Evolutionary conservation across 2,329 filamentous ascomycete species (phyloP).

Genomic region (Allantophomopsis cytisporea): DNA sequence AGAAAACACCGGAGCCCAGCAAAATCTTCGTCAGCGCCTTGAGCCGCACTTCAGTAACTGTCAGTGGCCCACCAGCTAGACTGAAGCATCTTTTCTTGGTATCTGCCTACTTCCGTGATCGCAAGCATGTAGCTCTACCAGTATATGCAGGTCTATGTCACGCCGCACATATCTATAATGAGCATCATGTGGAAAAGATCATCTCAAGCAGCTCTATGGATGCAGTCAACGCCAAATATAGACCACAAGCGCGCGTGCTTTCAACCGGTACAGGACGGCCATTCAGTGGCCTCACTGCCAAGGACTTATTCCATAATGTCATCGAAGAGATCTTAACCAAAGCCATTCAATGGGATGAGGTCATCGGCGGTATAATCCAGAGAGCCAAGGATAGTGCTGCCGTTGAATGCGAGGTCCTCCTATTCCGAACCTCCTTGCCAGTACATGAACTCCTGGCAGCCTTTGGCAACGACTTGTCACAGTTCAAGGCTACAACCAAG

Average conservation of each 20-base stretch:
- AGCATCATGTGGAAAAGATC: slow-evolving; percentile 14
- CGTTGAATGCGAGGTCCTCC: slow-evolving; percentile 8
- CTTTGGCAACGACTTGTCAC: slow-evolving; percentile 3
- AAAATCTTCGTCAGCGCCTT: slow-evolving; percentile 8
- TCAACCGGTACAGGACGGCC: slow-evolving; percentile 18
- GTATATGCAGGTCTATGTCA: slow-evolving; percentile 26
- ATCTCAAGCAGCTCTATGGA: slow-evolving; percentile 8
- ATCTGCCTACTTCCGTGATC: slow-evolving; percentile 17
- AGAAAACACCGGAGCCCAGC: slow-evolving; percentile 12
- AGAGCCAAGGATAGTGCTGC: slow-evolving; percentile 5
- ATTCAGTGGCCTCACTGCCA: slow-evolving; percentile 12
- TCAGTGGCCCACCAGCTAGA: slow-evolving; percentile 8
- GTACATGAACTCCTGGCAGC: slow-evolving; percentile 13
- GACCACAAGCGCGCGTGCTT: slow-evolving; percentile 15
- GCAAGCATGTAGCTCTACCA: slow-evolving; percentile 18
- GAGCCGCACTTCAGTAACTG: slow-evolving; percentile 4
- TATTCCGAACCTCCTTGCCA: slow-evolving; percentile 16
- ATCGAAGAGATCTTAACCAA: slow-evolving; percentile 18
- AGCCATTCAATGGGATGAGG: slow-evolving; percentile 16
- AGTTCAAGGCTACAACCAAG: slow-evolving; percentile 1
- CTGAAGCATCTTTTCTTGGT: slow-evolving; percentile 17
- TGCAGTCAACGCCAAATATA: slow-evolving; percentile 2
- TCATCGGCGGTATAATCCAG: slow-evolving; percentile 12
- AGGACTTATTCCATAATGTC: slow-evolving; percentile 13
- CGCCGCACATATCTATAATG: slow-evolving; percentile 24